Conservation (phyloP, 768 basidiomycete genomes). For the Tubosaeta brunneosetosa region DNA sequence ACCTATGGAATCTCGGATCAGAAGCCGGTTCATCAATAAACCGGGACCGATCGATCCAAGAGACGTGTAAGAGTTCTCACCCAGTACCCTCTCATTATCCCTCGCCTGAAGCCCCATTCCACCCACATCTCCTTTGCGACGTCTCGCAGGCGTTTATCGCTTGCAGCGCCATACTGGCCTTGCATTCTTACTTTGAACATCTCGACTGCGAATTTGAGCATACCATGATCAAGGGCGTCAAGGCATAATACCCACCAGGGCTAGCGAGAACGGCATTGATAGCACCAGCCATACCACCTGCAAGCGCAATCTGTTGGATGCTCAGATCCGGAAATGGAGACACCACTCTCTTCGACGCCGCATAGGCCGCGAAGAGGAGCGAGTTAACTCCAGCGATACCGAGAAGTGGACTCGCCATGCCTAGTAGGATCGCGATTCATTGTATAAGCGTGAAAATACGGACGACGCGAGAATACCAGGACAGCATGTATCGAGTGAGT, state of each 20-base stretch:
- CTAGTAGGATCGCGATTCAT: slow-evolving; percentile 32
- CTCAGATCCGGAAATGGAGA: slow-evolving; percentile 87
- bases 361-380: slow-evolving; percentile 88
- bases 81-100: slow-evolving; percentile 98
- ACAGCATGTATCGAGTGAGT: background rate
- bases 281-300: slow-evolving; percentile 91
- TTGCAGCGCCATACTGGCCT: slow-evolving; percentile 80
- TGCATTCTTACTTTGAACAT: slow-evolving; percentile 99
- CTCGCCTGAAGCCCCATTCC: slow-evolving; percentile 79
- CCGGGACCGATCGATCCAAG: background rate
- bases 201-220: slow-evolving; percentile 53
- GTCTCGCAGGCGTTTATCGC: slow-evolving; percentile 71
- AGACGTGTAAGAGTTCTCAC: slow-evolving; percentile 36
- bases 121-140: slow-evolving; percentile 81
- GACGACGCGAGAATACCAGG: no score
- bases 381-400: slow-evolving; percentile 97
- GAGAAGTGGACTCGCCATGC: slow-evolving; percentile 86
- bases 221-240: background rate
- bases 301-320: slow-evolving; percentile 71
- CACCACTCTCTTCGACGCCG: slow-evolving; percentile 71
- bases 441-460: no score
- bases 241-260: slow-evolving; percentile 52
- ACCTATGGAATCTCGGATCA: slow-evolving; percentile 44
- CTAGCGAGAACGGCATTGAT: slow-evolving; percentile 87
- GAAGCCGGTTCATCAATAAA: background rate